These are phyloP conservation scores for Paecilomyces dactylethromorphus DNA, from an alignment of 2,329 filamentous ascomycete genomes.

Conservation along the genomic window DNA sequence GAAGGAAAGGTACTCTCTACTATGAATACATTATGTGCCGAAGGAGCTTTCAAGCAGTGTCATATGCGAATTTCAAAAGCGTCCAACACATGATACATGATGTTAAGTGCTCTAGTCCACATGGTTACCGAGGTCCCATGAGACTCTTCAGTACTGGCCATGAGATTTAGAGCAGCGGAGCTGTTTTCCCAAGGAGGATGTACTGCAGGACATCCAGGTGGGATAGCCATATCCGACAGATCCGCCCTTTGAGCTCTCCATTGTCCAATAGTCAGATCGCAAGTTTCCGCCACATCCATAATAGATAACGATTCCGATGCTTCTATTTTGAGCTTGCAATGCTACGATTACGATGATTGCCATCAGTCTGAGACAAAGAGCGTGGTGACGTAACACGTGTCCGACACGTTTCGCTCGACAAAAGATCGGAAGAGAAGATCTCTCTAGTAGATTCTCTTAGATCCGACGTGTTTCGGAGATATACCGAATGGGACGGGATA, in stretches of 20 bases:
- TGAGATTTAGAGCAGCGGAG: too few relatives aligned
- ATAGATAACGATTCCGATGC: not conserved
- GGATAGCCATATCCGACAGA: not conserved
- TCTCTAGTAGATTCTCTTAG: not conserved
- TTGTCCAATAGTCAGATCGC: not conserved
- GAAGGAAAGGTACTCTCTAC: not conserved
- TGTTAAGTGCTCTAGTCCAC: too few relatives aligned
- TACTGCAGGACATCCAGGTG: too few relatives aligned
- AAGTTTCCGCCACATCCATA: not conserved
- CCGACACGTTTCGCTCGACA: not conserved
- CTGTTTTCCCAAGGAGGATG: too few relatives aligned
- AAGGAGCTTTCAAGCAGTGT: not conserved
- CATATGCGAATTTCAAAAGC: not conserved
- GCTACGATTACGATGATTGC: not conserved
- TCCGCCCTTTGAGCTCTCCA: not conserved
- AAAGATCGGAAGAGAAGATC: not conserved
- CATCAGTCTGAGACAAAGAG: not conserved
- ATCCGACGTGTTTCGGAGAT: not conserved
- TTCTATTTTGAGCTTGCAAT: not conserved
- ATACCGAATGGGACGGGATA: not conserved
- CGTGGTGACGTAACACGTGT: not conserved
- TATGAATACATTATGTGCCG: too few relatives aligned
- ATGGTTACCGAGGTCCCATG: too few relatives aligned
- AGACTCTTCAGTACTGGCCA: too few relatives aligned
- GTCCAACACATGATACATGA: too few relatives aligned